Percentiles rank a stretch among this genome's conserved stretches.
Conservation (phyloP, 2,329 filamentous ascomycete genomes). For the Lachnellula cervina region DNA sequence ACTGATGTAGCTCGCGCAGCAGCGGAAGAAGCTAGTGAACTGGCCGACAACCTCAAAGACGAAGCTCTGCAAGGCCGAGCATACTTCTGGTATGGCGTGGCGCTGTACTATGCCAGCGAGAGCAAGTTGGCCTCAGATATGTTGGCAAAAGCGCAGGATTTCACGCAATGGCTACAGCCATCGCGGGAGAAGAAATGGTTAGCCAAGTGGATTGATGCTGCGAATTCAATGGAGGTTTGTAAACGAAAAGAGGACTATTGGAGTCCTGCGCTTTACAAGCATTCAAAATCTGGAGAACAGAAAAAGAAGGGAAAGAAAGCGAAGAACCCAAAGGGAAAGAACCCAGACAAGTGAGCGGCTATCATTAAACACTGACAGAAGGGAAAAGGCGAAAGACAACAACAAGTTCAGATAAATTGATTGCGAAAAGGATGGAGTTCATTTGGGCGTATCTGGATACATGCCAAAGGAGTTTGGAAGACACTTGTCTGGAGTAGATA, state of each 20-base stretch:
- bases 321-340: neutral
- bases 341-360: neutral
- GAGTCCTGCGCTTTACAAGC: neutral
- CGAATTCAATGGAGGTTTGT: neutral
- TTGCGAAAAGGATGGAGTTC: no score
- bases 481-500: no score
- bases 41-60: neutral
- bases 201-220: neutral
- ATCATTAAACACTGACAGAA: neutral
- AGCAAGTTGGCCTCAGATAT: neutral
- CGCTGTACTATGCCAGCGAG: neutral
- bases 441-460: no score
- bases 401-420: neutral
- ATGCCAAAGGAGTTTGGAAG: no score
- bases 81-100: neutral
- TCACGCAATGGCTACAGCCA: neutral
- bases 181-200: neutral
- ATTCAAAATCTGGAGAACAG: neutral
- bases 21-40: neutral
- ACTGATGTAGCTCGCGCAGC: neutral
- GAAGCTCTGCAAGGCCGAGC: neutral
- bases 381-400: neutral
- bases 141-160: neutral
- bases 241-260: neutral
- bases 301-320: neutral